A percentile compares a stretch with the other conserved stretches of the same genome.
phyloP scores from a whole-genome alignment of 371 early-diverging fungal species.

The Catenaria anguillulae region DNA sequence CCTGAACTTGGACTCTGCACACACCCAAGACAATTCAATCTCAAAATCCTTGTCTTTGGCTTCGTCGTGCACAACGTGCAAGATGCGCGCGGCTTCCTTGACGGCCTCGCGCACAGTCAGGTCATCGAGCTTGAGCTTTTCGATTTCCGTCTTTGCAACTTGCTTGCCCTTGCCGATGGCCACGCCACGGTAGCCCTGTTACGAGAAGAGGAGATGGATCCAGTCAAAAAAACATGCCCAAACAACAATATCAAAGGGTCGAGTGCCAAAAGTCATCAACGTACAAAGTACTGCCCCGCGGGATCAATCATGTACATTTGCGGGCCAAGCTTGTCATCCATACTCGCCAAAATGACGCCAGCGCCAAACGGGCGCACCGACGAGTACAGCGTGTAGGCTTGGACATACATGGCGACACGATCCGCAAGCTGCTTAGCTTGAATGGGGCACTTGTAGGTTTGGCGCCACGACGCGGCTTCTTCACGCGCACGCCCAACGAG shows the following conservation, averaged over 20 bases:
- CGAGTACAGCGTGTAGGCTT: slow-evolving; percentile 91
- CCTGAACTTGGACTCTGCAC: slow-evolving; percentile 56
- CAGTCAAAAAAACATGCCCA: slow-evolving; percentile 1
- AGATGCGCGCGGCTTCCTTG: slow-evolving; percentile 90
- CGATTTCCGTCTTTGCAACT: slow-evolving; percentile 92
- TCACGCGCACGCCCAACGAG: slow-evolving; percentile 78
- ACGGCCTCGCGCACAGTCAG: slow-evolving; percentile 80
- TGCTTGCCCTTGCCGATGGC: slow-evolving; percentile 94
- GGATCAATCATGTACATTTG: slow-evolving; percentile 91
- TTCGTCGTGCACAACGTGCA: slow-evolving; percentile 89
- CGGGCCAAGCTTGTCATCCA: slow-evolving; percentile 69
- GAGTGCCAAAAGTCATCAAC: neutral
- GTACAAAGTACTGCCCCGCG: slow-evolving; percentile 66
- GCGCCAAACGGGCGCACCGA: slow-evolving; percentile 95
- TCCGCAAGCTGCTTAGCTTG: slow-evolving; percentile 83
- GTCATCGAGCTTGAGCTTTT: slow-evolving; percentile 75
- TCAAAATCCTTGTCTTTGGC: slow-evolving; percentile 96
- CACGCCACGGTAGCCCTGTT: slow-evolving; percentile 71
- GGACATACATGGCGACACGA: slow-evolving; percentile 80
- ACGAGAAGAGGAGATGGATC: slow-evolving; percentile 18
- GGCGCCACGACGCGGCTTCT: slow-evolving; percentile 79
- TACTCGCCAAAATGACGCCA: slow-evolving; percentile 62
- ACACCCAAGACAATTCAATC: slow-evolving; percentile 91
- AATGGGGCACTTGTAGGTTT: slow-evolving; percentile 65
- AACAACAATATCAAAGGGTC: neutral